A percentile compares a stretch with the other conserved stretches of the same genome.
These are phyloP conservation scores for Coemansia sp. DNA, from an alignment of 192 early-diverging fungal species.

Conservation along the genomic window DNA sequence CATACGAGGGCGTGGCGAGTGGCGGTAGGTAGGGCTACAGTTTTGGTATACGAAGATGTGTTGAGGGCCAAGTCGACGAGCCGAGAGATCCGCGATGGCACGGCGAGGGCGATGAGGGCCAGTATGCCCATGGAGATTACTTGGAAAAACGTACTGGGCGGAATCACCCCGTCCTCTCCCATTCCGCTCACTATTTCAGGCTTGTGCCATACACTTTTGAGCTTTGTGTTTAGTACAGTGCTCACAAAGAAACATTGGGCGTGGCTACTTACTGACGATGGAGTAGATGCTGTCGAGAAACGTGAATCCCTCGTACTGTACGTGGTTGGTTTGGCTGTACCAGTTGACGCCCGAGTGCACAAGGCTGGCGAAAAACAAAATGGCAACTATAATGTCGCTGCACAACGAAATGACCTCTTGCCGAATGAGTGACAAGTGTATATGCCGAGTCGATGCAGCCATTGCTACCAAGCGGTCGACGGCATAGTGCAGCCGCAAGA, in stretches of 20 bases:
- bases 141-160: slow-evolving; percentile 43
- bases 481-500: slow-evolving; percentile 43
- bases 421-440: slow-evolving; percentile 34
- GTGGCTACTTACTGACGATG: slow-evolving; percentile 38
- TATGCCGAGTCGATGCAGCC: slow-evolving; percentile 14
- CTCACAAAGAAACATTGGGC: too few relatives aligned
- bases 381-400: slow-evolving; percentile 42
- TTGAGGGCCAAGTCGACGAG: slow-evolving; percentile 44
- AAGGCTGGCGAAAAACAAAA: slow-evolving; percentile 42
- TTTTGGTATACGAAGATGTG: slow-evolving; percentile 44
- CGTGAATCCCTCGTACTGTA: slow-evolving; percentile 24
- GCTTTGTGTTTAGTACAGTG: not conserved
- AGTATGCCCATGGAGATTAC: slow-evolving; percentile 49
- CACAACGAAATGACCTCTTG: slow-evolving; percentile 37
- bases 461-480: slow-evolving; percentile 31
- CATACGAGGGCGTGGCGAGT: slow-evolving; percentile 45
- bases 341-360: slow-evolving; percentile 54
- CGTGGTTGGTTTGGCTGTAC: slow-evolving; percentile 34
- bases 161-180: slow-evolving; percentile 36
- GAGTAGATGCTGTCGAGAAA: slow-evolving; percentile 55
- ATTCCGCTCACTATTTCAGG: slow-evolving; percentile 30
- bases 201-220: slow-evolving; percentile 4
- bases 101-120: slow-evolving; percentile 43
- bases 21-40: slow-evolving; percentile 26
- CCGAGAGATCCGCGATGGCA: slow-evolving; percentile 41